Conservation (phyloP, 1,284 basidiomycete genomes). For the Apiotrichum brassicae region DNA sequence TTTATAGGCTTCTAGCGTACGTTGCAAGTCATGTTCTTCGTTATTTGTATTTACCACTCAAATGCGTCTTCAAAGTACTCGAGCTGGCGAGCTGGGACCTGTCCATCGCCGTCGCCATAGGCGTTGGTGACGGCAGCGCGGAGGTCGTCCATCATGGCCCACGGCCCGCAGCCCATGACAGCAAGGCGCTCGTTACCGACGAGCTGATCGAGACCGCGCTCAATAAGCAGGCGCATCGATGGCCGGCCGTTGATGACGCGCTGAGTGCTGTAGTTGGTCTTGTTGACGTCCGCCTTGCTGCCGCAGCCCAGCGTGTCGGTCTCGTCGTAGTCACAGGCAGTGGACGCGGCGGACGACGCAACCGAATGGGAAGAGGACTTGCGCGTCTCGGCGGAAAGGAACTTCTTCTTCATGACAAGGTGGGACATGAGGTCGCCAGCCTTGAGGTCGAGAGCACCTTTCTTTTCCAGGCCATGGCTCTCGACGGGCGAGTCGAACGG, state of each 20-base stretch:
- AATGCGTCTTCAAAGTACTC: conserved; percentile 33
- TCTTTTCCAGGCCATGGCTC: too few relatives aligned
- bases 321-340: background rate
- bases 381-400: background rate
- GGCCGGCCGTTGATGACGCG: conserved; percentile 19
- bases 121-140: conserved; percentile 13
- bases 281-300: background rate
- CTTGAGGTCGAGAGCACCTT: background rate
- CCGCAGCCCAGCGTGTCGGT: background rate
- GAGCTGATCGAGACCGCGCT: conserved; percentile 2
- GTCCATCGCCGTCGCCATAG: conserved; percentile 18
- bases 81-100: conserved; percentile 14
- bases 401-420: conserved; percentile 1
- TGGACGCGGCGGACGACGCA: background rate
- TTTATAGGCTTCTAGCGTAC: too few relatives aligned
- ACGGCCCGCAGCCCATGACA: conserved; percentile 30
- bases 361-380: background rate
- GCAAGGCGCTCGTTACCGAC: conserved; percentile 20
- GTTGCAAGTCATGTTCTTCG: too few relatives aligned
- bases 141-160: conserved; percentile 32
- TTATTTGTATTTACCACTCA: conserved; percentile 28
- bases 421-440: conserved; percentile 1
- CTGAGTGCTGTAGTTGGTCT: background rate
- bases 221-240: conserved; percentile 16
- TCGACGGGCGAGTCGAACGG: too few relatives aligned